Base-by-base conservation (phyloP, 768 basidiomycete species). In the Amanita molliuscula region DNA sequence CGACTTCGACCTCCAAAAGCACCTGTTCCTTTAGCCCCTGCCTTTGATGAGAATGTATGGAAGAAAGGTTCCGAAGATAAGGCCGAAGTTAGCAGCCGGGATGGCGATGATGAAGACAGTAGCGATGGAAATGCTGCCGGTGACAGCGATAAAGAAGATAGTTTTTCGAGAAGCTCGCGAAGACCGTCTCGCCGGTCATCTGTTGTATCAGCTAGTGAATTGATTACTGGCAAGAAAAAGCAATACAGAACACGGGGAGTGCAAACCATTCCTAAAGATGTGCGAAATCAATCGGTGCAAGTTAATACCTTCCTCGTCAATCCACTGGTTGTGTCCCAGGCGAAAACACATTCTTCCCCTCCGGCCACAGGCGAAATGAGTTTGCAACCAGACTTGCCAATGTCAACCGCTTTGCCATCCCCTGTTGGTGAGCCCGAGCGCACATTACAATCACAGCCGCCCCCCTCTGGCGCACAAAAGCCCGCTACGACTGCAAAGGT, bases 51-150 rank as follows among this genome's bases (percentile, higher is more conserved):
- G 34, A 56, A 55, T 23, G 62, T 63, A 18, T 58, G 60, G 52
- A 67, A 65, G 53, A 75, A 28, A 28, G 15, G 62, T 49, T 77
- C 76, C 74, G 76, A 77, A 42, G 78, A 79, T 20, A 68, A 67
- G 54, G 65, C 68, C 18, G 88, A 88, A 56, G 80, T 72, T 11
- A 82, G 77, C 56, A 90, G 89, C 60, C 77, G 79, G 52, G 88
- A 91, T 61, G 89, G 84, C 4, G 89, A 90, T 56, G 81, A 84
- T 52, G 88, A 88, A 57, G 85, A 85, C 55, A 82, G 85, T 50
- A 76, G 75, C 3, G 82, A 84, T 40, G 78, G 78, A 81, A 31
- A 72, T 74, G 48, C 70, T 51, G 65, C 60, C 53, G 64, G 63
- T 52, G 68, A 67, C 35, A 68, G 66, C 53, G 71, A 70, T 53